Conservation (phyloP, 768 basidiomycete species). For the Russula compacta region DNA sequence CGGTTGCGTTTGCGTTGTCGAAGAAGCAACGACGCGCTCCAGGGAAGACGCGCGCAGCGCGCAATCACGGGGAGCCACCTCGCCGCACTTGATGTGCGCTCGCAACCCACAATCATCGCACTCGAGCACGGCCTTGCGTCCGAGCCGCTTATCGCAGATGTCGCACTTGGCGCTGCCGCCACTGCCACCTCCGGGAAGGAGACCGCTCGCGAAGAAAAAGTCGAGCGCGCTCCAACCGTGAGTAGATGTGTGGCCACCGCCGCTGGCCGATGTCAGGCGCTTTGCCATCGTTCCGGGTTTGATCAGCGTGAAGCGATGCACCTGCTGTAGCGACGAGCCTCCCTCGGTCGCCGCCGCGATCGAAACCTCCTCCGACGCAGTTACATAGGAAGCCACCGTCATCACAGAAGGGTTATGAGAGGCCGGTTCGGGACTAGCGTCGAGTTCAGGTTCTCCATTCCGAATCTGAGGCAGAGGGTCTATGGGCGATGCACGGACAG, state of each 20-base stretch:
- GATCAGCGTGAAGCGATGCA: constrained; percentile 82
- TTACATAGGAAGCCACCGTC: constrained; percentile 44
- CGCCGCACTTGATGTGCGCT: constrained; percentile 85
- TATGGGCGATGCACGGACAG: constrained; percentile 35
- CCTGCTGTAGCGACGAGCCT: constrained; percentile 52
- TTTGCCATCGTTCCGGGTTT: constrained; percentile 60
- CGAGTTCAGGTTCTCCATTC: constrained; percentile 15
- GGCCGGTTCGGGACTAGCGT: constrained; percentile 8
- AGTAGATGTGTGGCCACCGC: not conserved
- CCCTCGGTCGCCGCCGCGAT: constrained; percentile 67
- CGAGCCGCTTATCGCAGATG: constrained; percentile 71
- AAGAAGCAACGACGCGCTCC: not conserved
- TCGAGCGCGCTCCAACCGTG: constrained; percentile 69
- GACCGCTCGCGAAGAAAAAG: constrained; percentile 64
- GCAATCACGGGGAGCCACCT: constrained; percentile 71
- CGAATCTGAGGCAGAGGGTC: not conserved
- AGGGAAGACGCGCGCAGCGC: constrained; percentile 39
- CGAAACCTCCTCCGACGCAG: constrained; percentile 44
- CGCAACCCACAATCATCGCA: constrained; percentile 85
- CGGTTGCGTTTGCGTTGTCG: not conserved
- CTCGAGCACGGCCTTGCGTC: constrained; percentile 77
- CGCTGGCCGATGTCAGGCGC: constrained; percentile 26
- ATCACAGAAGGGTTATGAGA: constrained; percentile 8
- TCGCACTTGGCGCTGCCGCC: constrained; percentile 61
- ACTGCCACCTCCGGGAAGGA: constrained; percentile 39